Percentiles rank a stretch among this genome's conserved stretches.
These are phyloP conservation scores for Nakazawaea siamensis DNA, from an alignment of 805 yeast species.

Conservation along the genomic window DNA sequence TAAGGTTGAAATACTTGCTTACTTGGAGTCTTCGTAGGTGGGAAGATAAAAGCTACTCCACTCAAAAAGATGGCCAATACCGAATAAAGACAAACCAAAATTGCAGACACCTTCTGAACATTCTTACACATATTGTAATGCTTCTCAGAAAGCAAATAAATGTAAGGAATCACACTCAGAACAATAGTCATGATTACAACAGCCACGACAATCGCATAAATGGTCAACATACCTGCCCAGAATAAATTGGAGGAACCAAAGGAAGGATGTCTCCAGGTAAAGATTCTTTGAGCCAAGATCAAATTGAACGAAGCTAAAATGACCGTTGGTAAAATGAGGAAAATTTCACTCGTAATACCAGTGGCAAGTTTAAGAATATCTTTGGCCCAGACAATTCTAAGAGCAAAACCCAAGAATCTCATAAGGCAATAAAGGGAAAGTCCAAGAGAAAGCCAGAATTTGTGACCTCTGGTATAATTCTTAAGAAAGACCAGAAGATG, in stretches of 20 bases:
- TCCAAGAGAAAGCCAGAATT: constrained; percentile 46
- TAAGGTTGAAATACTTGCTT: constrained; percentile 53
- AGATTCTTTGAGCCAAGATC: constrained; percentile 62
- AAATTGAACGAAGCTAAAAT: constrained; percentile 50
- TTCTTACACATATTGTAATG: constrained; percentile 43
- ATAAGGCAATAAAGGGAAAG: constrained; percentile 44
- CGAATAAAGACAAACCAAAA: constrained; percentile 42
- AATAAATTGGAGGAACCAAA: constrained; percentile 47
- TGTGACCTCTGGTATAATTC: constrained; percentile 49
- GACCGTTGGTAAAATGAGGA: constrained; percentile 51
- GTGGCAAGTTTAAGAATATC: constrained; percentile 33
- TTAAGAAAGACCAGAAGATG: constrained; percentile 38
- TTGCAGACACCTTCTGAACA: constrained; percentile 43
- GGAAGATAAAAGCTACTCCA: constrained; percentile 40
- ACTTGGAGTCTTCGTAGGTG: constrained; percentile 42
- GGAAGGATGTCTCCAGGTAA: constrained; percentile 73
- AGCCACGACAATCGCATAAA: constrained; percentile 47
- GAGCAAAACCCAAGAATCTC: constrained; percentile 50
- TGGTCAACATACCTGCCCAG: constrained; percentile 38
- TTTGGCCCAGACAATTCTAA: constrained; percentile 54
- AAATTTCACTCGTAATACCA: constrained; percentile 52
- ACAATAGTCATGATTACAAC: constrained; percentile 63
- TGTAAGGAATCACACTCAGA: constrained; percentile 52
- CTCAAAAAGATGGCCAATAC: constrained; percentile 42
- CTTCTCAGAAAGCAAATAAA: constrained; percentile 39